These are phyloP conservation scores for Avena insularis DNA, from an alignment of 176 grass and related monocot genomes.

Conservation along the genomic window DNA sequence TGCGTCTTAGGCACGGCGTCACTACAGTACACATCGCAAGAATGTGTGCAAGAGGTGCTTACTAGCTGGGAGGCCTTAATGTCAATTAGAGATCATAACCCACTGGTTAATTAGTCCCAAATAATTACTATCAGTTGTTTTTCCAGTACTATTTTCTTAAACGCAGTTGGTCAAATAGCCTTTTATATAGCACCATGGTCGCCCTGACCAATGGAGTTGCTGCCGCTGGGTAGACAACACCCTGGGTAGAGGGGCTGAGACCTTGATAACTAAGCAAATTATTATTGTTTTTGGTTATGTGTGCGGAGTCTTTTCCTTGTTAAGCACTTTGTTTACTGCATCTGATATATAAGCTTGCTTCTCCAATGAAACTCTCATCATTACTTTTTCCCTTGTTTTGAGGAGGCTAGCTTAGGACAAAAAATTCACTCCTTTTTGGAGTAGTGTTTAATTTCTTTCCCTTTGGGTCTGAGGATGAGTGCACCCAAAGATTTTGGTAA, in stretches of 20 bases:
- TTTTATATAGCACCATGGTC: slow-evolving; percentile 31
- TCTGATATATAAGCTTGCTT: slow-evolving; percentile 45
- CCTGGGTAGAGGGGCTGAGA: slow-evolving; percentile 37
- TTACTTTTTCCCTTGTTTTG: slow-evolving; percentile 34
- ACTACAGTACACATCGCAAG: not conserved
- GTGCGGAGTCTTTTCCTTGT: slow-evolving; percentile 40
- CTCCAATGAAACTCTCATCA: slow-evolving; percentile 49
- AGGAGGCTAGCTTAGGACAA: slow-evolving; percentile 38
- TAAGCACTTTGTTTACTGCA: slow-evolving; percentile 38
- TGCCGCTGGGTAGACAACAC: slow-evolving; percentile 46
- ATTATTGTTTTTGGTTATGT: slow-evolving; percentile 24
- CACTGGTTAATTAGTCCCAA: not conserved
- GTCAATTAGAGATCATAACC: not conserved
- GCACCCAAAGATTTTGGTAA: slow-evolving; percentile 4
- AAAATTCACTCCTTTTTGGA: slow-evolving; percentile 42
- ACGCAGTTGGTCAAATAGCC: slow-evolving; percentile 23
- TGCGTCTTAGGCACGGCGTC: slow-evolving; percentile 12
- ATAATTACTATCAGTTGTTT: not conserved
- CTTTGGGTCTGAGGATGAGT: not conserved
- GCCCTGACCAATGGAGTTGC: slow-evolving; percentile 42
- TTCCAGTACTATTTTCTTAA: slow-evolving; percentile 17
- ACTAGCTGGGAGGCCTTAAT: not conserved
- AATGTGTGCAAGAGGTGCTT: not conserved
- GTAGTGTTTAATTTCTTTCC: not conserved
- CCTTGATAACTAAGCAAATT: slow-evolving; percentile 25